These are phyloP conservation scores for Ustilago trichophora DNA, from an alignment of 1,284 basidiomycete genomes.

Conservation along the genomic window DNA sequence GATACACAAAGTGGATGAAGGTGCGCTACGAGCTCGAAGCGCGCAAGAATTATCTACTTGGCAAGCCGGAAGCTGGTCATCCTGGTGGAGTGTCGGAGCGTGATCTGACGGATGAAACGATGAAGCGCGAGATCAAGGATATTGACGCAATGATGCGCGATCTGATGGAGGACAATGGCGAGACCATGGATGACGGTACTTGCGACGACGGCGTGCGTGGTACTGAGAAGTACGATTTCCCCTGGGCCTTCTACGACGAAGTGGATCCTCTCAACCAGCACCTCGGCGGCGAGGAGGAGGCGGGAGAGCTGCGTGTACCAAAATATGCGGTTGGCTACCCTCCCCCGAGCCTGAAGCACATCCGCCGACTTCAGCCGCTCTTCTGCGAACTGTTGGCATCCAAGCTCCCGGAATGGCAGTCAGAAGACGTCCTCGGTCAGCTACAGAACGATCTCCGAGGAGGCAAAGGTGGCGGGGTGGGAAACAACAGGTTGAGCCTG, in stretches of 20 bases:
- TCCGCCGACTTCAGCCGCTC: constrained; percentile 52
- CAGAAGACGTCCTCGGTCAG: constrained; percentile 37
- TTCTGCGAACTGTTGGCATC: constrained; percentile 55
- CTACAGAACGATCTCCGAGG: constrained; percentile 11
- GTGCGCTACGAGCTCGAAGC: constrained; percentile 63
- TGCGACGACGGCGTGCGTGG: constrained; percentile 57
- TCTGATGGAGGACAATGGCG: constrained; percentile 51
- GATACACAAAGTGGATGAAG: constrained; percentile 61
- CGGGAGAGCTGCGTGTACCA: constrained; percentile 20
- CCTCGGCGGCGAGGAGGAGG: constrained; percentile 22
- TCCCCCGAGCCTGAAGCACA: constrained; percentile 49
- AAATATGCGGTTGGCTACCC: constrained; percentile 9
- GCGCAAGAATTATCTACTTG: constrained; percentile 59
- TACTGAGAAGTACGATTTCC: constrained; percentile 55
- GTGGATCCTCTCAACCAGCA: constrained; percentile 57
- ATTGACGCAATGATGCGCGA: constrained; percentile 55
- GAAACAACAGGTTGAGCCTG: constrained; percentile 11
- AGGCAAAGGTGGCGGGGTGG: background rate
- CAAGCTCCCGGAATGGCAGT: constrained; percentile 59
- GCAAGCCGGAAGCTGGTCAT: constrained; percentile 44
- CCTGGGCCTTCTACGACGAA: constrained; percentile 59
- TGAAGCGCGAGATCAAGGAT: constrained; percentile 49
- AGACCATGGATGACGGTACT: constrained; percentile 51
- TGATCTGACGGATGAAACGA: constrained; percentile 35
- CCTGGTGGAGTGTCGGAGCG: constrained; percentile 43